Evolutionary conservation across 345 rosid genomes (phyloP).

Genomic region (Moricandia moricandioides): DNA sequence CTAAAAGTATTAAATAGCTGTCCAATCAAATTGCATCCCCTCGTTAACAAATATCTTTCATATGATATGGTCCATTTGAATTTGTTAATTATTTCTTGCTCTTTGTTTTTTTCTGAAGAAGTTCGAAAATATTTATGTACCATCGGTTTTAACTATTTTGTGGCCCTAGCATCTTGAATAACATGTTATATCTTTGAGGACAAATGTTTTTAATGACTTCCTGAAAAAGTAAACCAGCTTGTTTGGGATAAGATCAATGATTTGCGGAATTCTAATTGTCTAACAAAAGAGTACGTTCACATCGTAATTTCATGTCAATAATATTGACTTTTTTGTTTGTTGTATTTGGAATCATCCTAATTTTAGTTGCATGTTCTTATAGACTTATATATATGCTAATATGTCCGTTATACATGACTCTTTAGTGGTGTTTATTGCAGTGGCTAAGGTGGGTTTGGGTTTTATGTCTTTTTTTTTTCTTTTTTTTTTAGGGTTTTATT

Average conservation of each 20-base stretch:
- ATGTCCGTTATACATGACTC: too few species aligned
- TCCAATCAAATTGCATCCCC: conserved; percentile 16
- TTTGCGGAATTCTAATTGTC: neutral
- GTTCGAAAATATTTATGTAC: neutral
- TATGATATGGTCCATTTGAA: neutral
- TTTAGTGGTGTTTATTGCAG: too few species aligned
- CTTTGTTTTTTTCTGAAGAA: conserved; percentile 12
- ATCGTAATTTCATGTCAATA: conserved; percentile 8
- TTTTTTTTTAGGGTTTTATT: too few species aligned
- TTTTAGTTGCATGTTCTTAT: neutral
- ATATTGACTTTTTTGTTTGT: neutral
- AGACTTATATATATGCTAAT: neutral
- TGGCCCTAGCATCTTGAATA: conserved; percentile 6
- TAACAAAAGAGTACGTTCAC: conserved; percentile 12
- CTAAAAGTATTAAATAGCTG: conserved; percentile 21
- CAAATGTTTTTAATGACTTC: conserved; percentile 21
- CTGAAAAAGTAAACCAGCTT: neutral
- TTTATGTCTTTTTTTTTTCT: too few species aligned
- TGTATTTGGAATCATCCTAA: neutral
- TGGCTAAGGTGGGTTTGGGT: neutral
- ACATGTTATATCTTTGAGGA: neutral
- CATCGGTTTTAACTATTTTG: conserved; percentile 4
- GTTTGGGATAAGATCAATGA: neutral
- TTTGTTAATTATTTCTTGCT: neutral
- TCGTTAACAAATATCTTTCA: neutral